A percentile compares a stretch with the other conserved stretches of the same genome.
Conservation (phyloP, 257 asterid genomes). For the Forsythia suspensa region DNA sequence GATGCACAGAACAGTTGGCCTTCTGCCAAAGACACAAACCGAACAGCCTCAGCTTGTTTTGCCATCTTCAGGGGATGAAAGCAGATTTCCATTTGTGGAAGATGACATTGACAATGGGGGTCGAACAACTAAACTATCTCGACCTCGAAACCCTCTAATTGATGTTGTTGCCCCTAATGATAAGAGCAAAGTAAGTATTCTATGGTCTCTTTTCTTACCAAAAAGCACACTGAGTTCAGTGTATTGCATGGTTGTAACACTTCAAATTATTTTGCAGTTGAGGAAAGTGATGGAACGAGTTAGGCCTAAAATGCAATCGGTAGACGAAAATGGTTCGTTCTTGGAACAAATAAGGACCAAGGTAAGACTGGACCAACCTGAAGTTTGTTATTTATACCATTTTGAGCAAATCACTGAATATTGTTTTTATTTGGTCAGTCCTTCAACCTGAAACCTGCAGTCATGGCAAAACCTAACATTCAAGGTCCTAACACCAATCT, state of each 20-base stretch:
- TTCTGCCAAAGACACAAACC: conserved; percentile 25
- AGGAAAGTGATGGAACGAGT: conserved; percentile 68
- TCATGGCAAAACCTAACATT: conserved; percentile 59
- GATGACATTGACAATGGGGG: conserved; percentile 40
- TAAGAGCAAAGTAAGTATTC: conserved; percentile 69
- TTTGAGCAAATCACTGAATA: conserved; percentile 32
- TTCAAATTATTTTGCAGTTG: conserved; percentile 57
- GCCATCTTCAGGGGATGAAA: conserved; percentile 37
- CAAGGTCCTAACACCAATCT: conserved; percentile 75
- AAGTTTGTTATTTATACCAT: background rate
- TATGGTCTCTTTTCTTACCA: background rate
- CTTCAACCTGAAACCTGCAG: conserved; percentile 79
- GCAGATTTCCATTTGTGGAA: conserved; percentile 40
- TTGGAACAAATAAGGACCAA: conserved; percentile 80
- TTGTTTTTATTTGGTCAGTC: conserved; percentile 47
- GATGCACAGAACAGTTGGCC: conserved; percentile 2
- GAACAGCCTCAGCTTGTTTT: conserved; percentile 24
- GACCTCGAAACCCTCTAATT: conserved; percentile 64
- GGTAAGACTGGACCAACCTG: conserved; percentile 41
- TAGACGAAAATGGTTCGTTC: conserved; percentile 68
- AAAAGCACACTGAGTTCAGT: background rate
- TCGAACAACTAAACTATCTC: conserved; percentile 49
- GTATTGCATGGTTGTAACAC: conserved; percentile 23
- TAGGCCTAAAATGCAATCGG: conserved; percentile 47
- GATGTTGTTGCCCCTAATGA: conserved; percentile 72